phyloP scores from a whole-genome alignment of 192 early-diverging fungal genomes.

The Backusella australiensis region DNA sequence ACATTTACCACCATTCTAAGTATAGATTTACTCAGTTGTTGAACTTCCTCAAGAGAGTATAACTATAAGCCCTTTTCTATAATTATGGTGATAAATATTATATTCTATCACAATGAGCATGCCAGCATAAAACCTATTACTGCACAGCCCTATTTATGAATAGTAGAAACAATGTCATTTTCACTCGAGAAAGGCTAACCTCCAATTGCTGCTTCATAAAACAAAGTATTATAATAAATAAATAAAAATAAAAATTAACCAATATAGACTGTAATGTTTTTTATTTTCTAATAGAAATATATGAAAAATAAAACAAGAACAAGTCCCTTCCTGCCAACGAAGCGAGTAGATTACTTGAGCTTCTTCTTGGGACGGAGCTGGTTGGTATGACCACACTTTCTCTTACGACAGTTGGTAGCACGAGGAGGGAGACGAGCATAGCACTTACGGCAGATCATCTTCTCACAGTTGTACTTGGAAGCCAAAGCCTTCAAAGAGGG shows the following conservation, averaged over 20 bases:
- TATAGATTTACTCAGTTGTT: too few relatives aligned
- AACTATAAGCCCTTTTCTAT: too few relatives aligned
- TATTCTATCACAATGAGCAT: background rate
- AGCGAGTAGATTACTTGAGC: constrained; percentile 31
- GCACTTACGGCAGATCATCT: constrained; percentile 99
- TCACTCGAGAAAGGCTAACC: background rate
- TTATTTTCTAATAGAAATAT: constrained; percentile 1
- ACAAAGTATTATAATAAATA: background rate
- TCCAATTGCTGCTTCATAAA: background rate
- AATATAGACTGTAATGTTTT: background rate
- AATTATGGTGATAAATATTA: too few relatives aligned
- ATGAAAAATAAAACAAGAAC: background rate
- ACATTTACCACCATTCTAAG: too few relatives aligned
- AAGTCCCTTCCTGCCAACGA: background rate
- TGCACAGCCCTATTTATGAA: background rate
- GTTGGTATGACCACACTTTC: constrained; percentile 99
- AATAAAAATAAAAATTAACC: background rate
- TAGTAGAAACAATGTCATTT: background rate
- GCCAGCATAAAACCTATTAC: background rate
- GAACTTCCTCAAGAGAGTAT: too few relatives aligned
- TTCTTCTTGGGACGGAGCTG: constrained; percentile 99
- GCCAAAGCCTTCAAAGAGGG: constrained; percentile 98
- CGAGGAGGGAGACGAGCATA: constrained; percentile 99
- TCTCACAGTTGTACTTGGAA: constrained; percentile 99
- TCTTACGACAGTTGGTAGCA: constrained; percentile 99